Evolutionary conservation across 2,329 filamentous ascomycete species (phyloP), one percentile per base, ranked within the genome.

Genomic region (Monosporascus sp.): DNA sequence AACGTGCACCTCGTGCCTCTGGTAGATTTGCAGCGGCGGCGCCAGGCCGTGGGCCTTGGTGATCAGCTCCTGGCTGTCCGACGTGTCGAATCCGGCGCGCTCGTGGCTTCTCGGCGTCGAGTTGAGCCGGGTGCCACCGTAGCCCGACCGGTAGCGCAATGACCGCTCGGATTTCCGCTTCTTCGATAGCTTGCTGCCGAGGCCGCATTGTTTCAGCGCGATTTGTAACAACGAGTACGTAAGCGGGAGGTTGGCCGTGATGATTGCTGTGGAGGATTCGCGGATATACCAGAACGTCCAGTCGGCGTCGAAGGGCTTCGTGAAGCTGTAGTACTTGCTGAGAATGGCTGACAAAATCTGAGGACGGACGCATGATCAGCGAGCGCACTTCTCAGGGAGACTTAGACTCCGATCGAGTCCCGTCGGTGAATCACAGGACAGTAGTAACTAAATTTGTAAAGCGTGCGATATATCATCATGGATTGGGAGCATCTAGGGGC

Each of bases 331-430:
- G 52, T 66, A 69, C 49, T 76, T 76, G 63, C 72, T 80, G 3
- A 84, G 71, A 26, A 76, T 68, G 17, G 78, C 76, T 3, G 72
- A 77, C 22, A 77, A 66, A 26, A 85, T 79, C 73, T 77, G 47
- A 16, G 17, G 11, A 5, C 7, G 22, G 16, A 9, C 8, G 16
- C 2, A 27, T 26, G 19, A 14, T 26, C 16, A 44, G 17, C 34
- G 3, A 27, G n/a, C 9, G 27, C 27, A 14, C 27, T 31, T 9
- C 27, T 9, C 27, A 31, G 27, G 9, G 9, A 31, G 27, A 31
- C 27, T 31, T 31, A 31, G 9, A 31, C 27, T 11, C 9, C 11
- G 27, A 27, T n/a, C 2, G 43, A 16, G 11, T 11, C 14, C 14
- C 43, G 24, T 24, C 3, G 17, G 16, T 11, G 16, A 22, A 22